Conservation (phyloP, 768 basidiomycete species). For the Tricholoma flavovirens region DNA sequence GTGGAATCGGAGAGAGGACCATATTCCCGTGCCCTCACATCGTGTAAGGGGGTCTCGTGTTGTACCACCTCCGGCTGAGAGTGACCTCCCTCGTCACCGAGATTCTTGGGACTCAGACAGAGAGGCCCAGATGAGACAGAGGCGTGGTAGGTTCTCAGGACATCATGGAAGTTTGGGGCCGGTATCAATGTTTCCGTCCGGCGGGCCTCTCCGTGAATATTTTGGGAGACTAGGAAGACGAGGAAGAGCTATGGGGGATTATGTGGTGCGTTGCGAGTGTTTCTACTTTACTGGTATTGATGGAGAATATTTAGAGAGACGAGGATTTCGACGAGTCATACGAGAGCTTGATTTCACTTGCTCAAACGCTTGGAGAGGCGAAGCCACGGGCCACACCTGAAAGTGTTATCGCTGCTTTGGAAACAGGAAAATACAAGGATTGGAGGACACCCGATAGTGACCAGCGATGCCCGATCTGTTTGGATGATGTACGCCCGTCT, state of each 20-base stretch:
- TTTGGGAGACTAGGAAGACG: conserved; percentile 14
- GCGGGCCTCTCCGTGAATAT: conserved; percentile 6
- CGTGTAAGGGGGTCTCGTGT: background rate
- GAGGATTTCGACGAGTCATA: conserved; percentile 76
- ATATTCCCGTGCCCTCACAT: background rate
- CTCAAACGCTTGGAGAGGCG: conserved; percentile 60
- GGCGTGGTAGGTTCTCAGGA: background rate
- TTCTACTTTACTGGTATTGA: background rate
- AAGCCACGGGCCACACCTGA: conserved; percentile 60
- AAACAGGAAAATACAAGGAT: conserved; percentile 58
- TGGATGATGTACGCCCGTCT: conserved; percentile 64
- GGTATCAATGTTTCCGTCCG: background rate
- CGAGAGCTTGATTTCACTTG: conserved; percentile 57
- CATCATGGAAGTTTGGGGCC: background rate
- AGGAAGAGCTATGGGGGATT: conserved; percentile 34
- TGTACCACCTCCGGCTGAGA: background rate
- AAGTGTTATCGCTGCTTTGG: conserved; percentile 52
- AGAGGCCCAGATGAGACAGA: background rate
- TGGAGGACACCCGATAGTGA: conserved; percentile 66
- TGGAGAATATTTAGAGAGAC: conserved; percentile 45
- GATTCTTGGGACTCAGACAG: background rate
- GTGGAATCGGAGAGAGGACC: background rate
- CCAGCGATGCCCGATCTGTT: conserved; percentile 74
- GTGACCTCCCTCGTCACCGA: background rate
- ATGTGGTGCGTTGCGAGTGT: conserved; percentile 39